Evolutionary conservation across 495 filamentous ascomycete genomes (phyloP), one percentile per base, ranked within the genome.

Genomic region (Daldinia loculata): DNA sequence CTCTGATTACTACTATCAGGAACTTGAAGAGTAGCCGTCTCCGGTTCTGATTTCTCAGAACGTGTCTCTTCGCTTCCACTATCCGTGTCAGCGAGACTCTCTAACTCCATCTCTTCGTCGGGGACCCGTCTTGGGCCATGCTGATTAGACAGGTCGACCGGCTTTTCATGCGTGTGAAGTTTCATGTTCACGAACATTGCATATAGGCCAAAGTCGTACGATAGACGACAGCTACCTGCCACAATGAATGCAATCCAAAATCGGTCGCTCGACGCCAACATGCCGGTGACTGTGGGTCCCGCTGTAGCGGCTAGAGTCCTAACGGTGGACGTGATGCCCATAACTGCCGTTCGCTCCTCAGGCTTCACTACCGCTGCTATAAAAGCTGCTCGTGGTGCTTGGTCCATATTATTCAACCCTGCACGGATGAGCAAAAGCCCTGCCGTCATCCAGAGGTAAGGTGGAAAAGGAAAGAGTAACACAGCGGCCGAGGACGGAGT

Each of bases 371-470:
- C 88, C 0, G 89, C 88, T 0, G 92, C 89, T 9, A 95, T 83
- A 78, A 96, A 95, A 0, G 93, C 92, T 0, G 90, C 86, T 3
- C 92, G 86, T 0, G 93, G 93, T 0, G 91, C 92, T 65, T 91
- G 88, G 72, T 97, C 93, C 92, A 95, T 95, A 70, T 84, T 90
- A 71, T 90, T 88, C 9, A 89, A 83, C 41, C 87, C 88, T 0
- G 91, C 85, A 11, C 93, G 86, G n/a, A 95, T 80, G 30, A 93
- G 79, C 14, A 94, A 81, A 48, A 94, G 87, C 3, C 81, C 84
- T 50, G 90, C 82, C 3, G 89, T 82, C 22, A 91, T 64, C 27
- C 82, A 83, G 14, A 90, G 79, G 27, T 77, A 80, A 19, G 80
- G 78, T 3, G 91, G 88, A 15, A 91, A 70, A 0, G 91, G 88